These are phyloP conservation scores for Elaphomyces granulatus DNA, from an alignment of 495 filamentous ascomycete species.

Conservation along the genomic window DNA sequence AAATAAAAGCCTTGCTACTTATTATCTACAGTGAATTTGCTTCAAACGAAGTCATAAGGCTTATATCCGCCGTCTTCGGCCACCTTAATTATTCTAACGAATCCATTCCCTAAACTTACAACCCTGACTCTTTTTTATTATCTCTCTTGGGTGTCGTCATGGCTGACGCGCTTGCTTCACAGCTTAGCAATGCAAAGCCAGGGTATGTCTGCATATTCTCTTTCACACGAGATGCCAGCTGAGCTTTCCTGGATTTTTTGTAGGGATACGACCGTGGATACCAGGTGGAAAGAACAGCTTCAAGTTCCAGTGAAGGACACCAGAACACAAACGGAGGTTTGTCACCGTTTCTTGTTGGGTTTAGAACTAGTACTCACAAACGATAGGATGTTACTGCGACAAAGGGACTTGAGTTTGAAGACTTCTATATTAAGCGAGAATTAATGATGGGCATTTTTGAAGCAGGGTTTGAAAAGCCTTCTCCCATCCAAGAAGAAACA, in stretches of 20 bases:
- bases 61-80: not conserved
- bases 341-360: conserved; percentile 13
- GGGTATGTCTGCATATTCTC: conserved; percentile 33
- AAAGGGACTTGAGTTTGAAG: conserved; percentile 94
- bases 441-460: conserved; percentile 98
- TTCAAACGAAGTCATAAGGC: no score
- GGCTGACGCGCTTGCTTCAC: conserved; percentile 48
- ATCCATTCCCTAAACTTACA: not conserved
- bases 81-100: not conserved
- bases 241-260: conserved; percentile 7
- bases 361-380: not conserved
- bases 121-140: not conserved
- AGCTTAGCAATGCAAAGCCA: conserved; percentile 57
- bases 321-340: conserved; percentile 86
- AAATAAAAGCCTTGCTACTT: no score
- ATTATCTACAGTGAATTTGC: no score
- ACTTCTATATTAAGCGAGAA: conserved; percentile 86
- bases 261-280: conserved; percentile 41
- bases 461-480: conserved; percentile 96
- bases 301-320: conserved; percentile 70
- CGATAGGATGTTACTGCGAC: conserved; percentile 87
- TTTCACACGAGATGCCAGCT: conserved; percentile 6
- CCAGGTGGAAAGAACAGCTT: conserved; percentile 65
- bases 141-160: conserved; percentile 22
- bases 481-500: conserved; percentile 97